Percentiles rank a stretch among this genome's conserved stretches.
These are phyloP conservation scores for Mytilinidion resinicola DNA, from an alignment of 495 filamentous ascomycete species.

Conservation along the genomic window DNA sequence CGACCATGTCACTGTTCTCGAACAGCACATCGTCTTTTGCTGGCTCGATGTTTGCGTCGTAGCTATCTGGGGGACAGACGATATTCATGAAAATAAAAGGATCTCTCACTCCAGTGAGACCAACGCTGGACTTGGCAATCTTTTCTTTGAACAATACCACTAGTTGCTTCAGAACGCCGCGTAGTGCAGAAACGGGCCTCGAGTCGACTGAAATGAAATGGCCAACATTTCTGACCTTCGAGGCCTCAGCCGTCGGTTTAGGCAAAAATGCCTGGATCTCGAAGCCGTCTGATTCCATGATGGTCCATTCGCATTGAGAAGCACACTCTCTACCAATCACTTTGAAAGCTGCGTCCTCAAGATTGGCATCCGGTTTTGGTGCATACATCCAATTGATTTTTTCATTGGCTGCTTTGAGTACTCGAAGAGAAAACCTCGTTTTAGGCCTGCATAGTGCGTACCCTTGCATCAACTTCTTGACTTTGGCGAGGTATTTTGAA, in stretches of 20 bases:
- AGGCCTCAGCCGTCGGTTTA: constrained; percentile 44
- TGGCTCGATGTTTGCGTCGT: constrained; percentile 87
- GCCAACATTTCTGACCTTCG: constrained; percentile 52
- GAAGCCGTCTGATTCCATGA: constrained; percentile 34
- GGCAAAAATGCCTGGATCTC: constrained; percentile 56
- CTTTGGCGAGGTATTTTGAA: constrained; percentile 52
- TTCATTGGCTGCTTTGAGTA: constrained; percentile 56
- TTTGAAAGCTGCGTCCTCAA: constrained; percentile 63
- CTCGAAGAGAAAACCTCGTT: constrained; percentile 58
- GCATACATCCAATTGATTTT: constrained; percentile 67
- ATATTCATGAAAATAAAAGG: constrained; percentile 74
- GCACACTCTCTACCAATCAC: constrained; percentile 62
- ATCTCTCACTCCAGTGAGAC: constrained; percentile 39
- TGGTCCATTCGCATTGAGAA: constrained; percentile 45
- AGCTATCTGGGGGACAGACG: constrained; percentile 59
- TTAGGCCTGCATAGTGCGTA: constrained; percentile 69
- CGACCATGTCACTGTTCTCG: constrained; percentile 49
- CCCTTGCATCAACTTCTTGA: constrained; percentile 62
- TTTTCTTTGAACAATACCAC: constrained; percentile 50
- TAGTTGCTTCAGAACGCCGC: constrained; percentile 64
- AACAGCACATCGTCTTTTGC: constrained; percentile 87
- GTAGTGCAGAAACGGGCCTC: constrained; percentile 59
- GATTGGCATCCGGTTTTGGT: constrained; percentile 46
- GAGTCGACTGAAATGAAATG: constrained; percentile 72
- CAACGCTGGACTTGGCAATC: constrained; percentile 18